Evolutionary conservation across 768 basidiomycete species (phyloP), one percentile per base, ranked within the genome.

Genomic region (Leccinum imitatum): DNA sequence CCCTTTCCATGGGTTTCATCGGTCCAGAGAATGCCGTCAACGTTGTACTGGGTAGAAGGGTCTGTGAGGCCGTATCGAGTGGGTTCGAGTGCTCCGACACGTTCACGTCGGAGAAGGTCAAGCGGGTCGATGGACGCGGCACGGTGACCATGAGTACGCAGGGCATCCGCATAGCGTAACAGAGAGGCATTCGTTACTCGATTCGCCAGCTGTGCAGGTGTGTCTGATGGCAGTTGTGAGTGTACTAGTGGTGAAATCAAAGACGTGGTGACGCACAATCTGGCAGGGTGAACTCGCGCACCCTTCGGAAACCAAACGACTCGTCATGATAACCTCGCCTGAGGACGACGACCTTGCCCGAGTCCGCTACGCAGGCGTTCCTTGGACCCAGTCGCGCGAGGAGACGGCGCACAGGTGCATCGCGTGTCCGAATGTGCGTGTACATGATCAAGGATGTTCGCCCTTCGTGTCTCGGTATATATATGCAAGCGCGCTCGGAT

Each of bases 91-190:
- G 93, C 93, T 25, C 81, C 86, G 64, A 92, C 85, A 53, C 80
- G 86, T 66, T 94, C 92, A 15, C 94, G 85, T 56, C 91, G 87
- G 31, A 96, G 87, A 54, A 96, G 75, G 72, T 94, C 93, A 37
- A 96, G 76, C 0, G 95, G 94, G 69, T 97, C 94, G 46, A 96
- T 90, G 47, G 83, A 80, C 0, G 93, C 92, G 3, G 92, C 91
- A 31, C 91, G 84, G 67, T 94, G 93, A 0, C 89, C 90, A 63
- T 93, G 90, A 0, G 80, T 87, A n/a, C 93, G 83, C 65, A 96
- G 82, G 2, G 90, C 88, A 70, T 96, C 95, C 11, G 94, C 91
- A 69, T 94, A 95, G 35, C 95, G 89, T 48, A 95, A 76, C 17
- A 97, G 77, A 3, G 91, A 78, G 0, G 93, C 92, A 65, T 95